Conservation (phyloP, 164 flowering plant genomes). For the Stephania yunnanensis region DNA sequence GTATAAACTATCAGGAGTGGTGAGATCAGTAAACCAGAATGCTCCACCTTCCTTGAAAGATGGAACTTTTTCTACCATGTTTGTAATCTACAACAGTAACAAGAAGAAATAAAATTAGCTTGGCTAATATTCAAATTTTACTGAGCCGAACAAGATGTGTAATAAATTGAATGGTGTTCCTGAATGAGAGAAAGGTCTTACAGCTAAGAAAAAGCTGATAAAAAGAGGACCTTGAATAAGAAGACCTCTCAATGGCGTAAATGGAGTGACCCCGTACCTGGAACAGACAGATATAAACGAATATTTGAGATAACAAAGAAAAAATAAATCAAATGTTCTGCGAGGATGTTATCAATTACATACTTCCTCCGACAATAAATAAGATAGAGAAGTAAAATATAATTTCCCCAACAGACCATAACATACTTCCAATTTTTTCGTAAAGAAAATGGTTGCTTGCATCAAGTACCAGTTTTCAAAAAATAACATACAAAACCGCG, state of each 20-base stretch:
- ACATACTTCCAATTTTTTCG: not conserved
- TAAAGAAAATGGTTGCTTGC: not conserved
- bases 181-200: constrained; percentile 31
- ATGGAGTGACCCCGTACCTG: constrained; percentile 80
- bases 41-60: constrained; percentile 83
- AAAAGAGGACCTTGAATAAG: constrained; percentile 81
- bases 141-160: too few species aligned
- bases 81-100: constrained; percentile 41
- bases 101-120: not conserved
- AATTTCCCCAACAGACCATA: not conserved
- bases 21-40: constrained; percentile 79
- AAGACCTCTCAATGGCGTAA: constrained; percentile 75
- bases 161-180: too few species aligned
- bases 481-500: not conserved
- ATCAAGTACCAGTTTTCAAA: not conserved
- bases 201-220: constrained; percentile 78
- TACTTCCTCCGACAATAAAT: not conserved
- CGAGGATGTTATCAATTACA: not conserved
- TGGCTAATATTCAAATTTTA: too few species aligned
- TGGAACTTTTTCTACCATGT: constrained; percentile 89
- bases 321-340: not conserved
- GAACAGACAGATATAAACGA: constrained; percentile 9
- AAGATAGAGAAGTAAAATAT: not conserved
- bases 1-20: constrained; percentile 70
- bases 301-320: not conserved